Evolutionary conservation across 257 asterid genomes (phyloP), one percentile per base, ranked within the genome.

Genomic region (Capsicum pubescens): DNA sequence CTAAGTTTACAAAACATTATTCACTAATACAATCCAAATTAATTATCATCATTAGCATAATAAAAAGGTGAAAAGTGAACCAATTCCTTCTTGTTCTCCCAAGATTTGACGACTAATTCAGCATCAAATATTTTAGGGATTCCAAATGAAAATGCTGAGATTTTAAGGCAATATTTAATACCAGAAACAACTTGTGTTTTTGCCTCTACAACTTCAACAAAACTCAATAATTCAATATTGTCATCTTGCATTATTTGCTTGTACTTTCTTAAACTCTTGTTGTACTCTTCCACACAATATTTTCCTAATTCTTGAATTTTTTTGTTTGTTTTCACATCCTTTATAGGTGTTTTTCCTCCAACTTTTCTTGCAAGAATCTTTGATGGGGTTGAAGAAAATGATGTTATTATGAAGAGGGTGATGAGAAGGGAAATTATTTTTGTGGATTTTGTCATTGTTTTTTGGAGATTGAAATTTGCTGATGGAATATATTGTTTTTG

Each of bases 111-210:
- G 11, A 89, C 89, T 52, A 94, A 92, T 59, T 85, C 90, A 17
- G 97, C 97, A 21, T 91, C 86, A 55, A 71, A 94, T 8, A 14
- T 83, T 84, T n/a, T 59, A 9, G 87, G 78, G 48, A 52, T 39
- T 5, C 86, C 88, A n/a, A 66, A 35, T 55, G 83, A 52, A 0
- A 72, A 11, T 26, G 94, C 92, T 7, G 90, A 82, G 88, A 94
- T 91, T 86, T 85, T 90, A 55, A 94, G 91, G 82, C 90, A 92
- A 81, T 93, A 93, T 56, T 94, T 94, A 21, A 91, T 85, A 14
- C 97, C 97, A 35, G 95, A 80, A 57, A 94, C 95, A 36, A 94
- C 97, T 86, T 94, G 98, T 26, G 87, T 87, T 89, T 93, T 90
- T 7, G 95, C 98, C 70, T 83, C 91, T 70, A 90, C 90, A 56